Base-by-base conservation (phyloP, 768 basidiomycete species). In the Tylopilus sp. region DNA sequence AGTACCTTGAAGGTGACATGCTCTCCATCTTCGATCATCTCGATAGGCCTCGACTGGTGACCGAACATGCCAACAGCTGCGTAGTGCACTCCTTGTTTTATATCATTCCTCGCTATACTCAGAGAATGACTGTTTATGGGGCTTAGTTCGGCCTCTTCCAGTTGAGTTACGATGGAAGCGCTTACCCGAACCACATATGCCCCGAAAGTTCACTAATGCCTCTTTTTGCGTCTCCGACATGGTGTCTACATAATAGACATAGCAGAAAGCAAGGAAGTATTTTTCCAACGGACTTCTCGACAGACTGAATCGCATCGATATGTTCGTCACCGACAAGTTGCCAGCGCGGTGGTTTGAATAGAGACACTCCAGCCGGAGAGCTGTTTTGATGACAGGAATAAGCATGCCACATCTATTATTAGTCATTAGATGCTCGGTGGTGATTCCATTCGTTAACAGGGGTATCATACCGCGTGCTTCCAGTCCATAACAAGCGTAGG, bases 391-490 rank as follows among this genome's bases (percentile, higher is more conserved):
- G 48, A 25, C 1, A 14, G 6, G 40, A 17, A 21, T 6, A 13
- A 31, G 50, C 50, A 41, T 56, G 40, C 34, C 8, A 17, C 31
- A 57, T 41, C 54, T 56, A 11, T 28, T 22, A 10, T 33, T 4
- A 17, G 31, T 5, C 10, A 48, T 9, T 14, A 26, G 4, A 25
- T 26, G n/a, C 4, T 22, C 21, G 17, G 11, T 22, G 19, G 6
- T 28, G 14, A 13, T 5, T 33, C 29, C 14, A 21, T 33, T 28
- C 19, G 16, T 6, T 22, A n/a, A 41, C 30, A 24, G 22, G 26
- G 25, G 42, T 26, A 17, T 16, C 57, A 1, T 19, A 60, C 59
- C 31, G 57, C 57, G 24, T 21, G 7, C 34, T 36, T 52, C 59
- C 57, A 59, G 16, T 36, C 5, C 38, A 50, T 37, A 8, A 52